These are phyloP conservation scores for Pythium folliculosum DNA, from an alignment of 352 stramenopile genomes.

Conservation along the genomic window DNA sequence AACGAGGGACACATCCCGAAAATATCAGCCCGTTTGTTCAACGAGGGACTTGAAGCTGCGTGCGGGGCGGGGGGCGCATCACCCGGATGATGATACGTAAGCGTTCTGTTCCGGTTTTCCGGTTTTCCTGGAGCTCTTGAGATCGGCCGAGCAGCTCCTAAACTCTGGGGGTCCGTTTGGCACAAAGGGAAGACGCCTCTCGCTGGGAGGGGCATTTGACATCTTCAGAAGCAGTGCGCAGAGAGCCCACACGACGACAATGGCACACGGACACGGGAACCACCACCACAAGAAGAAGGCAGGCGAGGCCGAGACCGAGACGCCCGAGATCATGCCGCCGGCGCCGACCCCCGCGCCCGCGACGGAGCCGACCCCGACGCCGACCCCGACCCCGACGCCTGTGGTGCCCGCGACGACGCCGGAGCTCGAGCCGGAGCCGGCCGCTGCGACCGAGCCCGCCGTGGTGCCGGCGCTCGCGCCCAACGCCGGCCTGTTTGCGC, in stretches of 20 bases:
- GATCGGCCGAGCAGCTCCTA: neutral
- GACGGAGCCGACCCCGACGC: neutral
- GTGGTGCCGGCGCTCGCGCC: conserved; percentile 5
- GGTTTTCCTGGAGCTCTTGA: neutral
- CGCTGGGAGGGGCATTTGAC: conserved; percentile 15
- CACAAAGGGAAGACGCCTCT: neutral
- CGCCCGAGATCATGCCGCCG: conserved; percentile 7
- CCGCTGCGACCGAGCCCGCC: neutral
- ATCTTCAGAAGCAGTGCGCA: neutral
- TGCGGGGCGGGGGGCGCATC: conserved; percentile 2
- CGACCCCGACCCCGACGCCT: neutral
- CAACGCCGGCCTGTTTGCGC: conserved; percentile 27
- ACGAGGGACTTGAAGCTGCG: conserved; percentile 30
- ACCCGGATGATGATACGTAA: conserved; percentile 22
- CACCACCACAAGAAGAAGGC: conserved; percentile 26
- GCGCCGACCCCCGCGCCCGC: conserved; percentile 3
- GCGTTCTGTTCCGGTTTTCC: conserved; percentile 4
- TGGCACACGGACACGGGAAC: conserved; percentile 22
- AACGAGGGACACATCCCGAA: conserved; percentile 15
- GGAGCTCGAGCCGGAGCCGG: conserved; percentile 14
- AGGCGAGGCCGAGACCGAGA: conserved; percentile 8
- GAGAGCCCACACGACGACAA: conserved; percentile 1
- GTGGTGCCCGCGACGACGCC: conserved; percentile 10
- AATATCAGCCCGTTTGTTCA: neutral
- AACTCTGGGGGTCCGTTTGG: neutral